Conservation (phyloP, 1,139 yeast species). For the Fermentozyma sake region DNA sequence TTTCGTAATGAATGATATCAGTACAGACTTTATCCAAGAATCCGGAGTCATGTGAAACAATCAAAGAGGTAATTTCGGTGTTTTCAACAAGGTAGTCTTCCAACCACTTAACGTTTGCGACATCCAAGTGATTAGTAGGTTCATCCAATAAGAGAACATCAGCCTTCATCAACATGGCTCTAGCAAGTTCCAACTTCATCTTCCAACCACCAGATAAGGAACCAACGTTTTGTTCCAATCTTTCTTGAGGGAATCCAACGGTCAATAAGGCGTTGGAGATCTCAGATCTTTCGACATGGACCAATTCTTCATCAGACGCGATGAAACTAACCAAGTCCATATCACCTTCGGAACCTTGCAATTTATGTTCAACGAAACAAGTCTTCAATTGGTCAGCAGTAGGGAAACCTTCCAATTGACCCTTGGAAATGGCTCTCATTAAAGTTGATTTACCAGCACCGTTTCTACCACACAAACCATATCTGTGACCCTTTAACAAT, state of each 20-base stretch:
- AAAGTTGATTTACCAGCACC: conserved; percentile 98
- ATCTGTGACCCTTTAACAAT: conserved; percentile 89
- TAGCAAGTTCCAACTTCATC: conserved; percentile 95
- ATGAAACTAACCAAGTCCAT: conserved; percentile 84
- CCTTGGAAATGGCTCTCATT: conserved; percentile 96
- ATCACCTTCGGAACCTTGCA: conserved; percentile 94
- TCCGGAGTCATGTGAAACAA: conserved; percentile 97
- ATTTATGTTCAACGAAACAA: conserved; percentile 94
- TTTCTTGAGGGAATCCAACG: conserved; percentile 90
- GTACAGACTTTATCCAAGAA: conserved; percentile 95
- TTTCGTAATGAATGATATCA: conserved; percentile 94
- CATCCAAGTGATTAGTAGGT: conserved; percentile 98
- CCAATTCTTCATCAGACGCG: conserved; percentile 84
- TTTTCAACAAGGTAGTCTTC: conserved; percentile 79
- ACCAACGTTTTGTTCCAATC: conserved; percentile 87
- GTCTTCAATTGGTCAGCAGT: conserved; percentile 82
- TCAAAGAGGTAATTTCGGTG: conserved; percentile 85
- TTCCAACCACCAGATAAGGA: conserved; percentile 99
- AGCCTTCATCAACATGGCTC: conserved; percentile 98
- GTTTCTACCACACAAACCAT: conserved; percentile 96
- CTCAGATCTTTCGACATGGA: conserved; percentile 56
- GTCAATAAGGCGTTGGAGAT: conserved; percentile 70
- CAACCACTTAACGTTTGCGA: conserved; percentile 88
- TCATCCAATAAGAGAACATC: conserved; percentile 92
- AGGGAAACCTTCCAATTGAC: conserved; percentile 97